A percentile compares a stretch with the other conserved stretches of the same genome.
These are phyloP conservation scores for Madurella mycetomatis DNA, from an alignment of 2,329 filamentous ascomycete species.

Conservation along the genomic window DNA sequence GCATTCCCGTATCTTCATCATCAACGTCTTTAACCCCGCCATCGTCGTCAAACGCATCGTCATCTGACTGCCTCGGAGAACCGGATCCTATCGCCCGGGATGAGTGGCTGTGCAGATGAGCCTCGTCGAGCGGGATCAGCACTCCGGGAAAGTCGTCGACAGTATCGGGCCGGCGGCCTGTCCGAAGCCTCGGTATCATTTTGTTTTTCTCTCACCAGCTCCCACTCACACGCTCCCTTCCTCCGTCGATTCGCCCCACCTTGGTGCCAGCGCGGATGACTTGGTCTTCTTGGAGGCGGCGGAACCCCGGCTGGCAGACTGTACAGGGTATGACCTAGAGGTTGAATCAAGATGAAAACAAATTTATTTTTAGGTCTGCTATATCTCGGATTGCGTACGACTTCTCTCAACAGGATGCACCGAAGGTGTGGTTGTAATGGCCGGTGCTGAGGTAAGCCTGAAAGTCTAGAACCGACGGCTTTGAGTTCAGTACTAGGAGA, in stretches of 20 bases:
- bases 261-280: not conserved
- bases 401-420: not conserved
- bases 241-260: not conserved
- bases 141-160: slow-evolving; percentile 49
- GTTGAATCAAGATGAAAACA: not conserved
- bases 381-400: not conserved
- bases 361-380: not conserved
- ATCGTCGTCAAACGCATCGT: slow-evolving; percentile 36
- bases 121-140: slow-evolving; percentile 50
- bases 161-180: slow-evolving; percentile 37
- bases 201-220: not conserved
- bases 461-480: not conserved
- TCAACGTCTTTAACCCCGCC: slow-evolving; percentile 30
- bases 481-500: not conserved
- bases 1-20: slow-evolving; percentile 45
- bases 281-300: not conserved
- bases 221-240: not conserved
- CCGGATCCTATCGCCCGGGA: slow-evolving; percentile 43
- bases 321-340: too few species aligned
- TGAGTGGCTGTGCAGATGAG: slow-evolving; percentile 52
- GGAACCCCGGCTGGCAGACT: not conserved
- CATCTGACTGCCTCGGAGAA: slow-evolving; percentile 28
- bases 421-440: too few species aligned
- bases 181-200: slow-evolving; percentile 18
- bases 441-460: not conserved